Evolutionary conservation across 2,329 filamentous ascomycete species (phyloP).

Genomic region (Cryphonectria parasitica): DNA sequence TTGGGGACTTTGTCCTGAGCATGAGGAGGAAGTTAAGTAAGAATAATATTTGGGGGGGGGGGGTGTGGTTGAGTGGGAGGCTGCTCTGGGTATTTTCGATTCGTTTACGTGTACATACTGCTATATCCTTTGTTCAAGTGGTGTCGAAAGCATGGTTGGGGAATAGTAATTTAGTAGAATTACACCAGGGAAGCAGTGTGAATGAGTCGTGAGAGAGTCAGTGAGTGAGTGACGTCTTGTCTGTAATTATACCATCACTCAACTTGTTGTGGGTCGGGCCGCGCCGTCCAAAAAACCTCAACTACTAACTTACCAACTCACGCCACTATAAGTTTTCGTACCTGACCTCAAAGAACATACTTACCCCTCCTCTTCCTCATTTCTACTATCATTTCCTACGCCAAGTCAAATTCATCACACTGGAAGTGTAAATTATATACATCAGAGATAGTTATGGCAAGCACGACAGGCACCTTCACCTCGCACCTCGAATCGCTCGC

Average conservation of each 20-base stretch:
- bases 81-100: neutral
- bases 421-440: neutral
- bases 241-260: too few relatives aligned
- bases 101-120: neutral
- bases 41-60: neutral
- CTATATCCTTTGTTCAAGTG: neutral
- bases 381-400: too few relatives aligned
- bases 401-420: too few relatives aligned
- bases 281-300: neutral
- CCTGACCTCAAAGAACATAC: too few relatives aligned
- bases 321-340: neutral
- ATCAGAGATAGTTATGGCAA: neutral
- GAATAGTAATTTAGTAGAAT: too few relatives aligned
- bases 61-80: neutral
- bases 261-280: neutral
- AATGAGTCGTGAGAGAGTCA: neutral
- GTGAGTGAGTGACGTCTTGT: too few relatives aligned
- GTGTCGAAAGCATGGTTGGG: too few relatives aligned
- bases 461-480: slow-evolving; percentile 13
- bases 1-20: neutral
- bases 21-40: neutral
- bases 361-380: too few relatives aligned
- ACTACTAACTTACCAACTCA: neutral
- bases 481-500: slow-evolving; percentile 34
- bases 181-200: neutral